Conservation (phyloP, 1,284 basidiomycete species). For the Heterobasidion occidentale region DNA sequence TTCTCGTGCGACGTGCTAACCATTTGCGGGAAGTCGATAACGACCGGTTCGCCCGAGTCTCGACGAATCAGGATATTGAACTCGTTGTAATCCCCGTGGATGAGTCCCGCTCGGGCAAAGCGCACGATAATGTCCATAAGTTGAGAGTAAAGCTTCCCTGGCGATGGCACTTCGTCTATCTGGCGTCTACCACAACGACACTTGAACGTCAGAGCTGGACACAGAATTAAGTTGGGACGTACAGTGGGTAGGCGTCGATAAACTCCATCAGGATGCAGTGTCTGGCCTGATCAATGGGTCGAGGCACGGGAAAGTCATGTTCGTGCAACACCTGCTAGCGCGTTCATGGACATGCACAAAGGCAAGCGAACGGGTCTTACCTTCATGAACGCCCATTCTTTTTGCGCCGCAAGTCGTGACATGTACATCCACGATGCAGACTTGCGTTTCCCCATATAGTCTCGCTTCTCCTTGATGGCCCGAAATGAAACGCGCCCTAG, state of each 20-base stretch:
- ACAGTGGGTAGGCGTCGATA: slow-evolving; percentile 94
- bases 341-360: neutral
- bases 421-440: slow-evolving; percentile 99
- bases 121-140: slow-evolving; percentile 97
- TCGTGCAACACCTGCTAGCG: slow-evolving; percentile 77
- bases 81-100: slow-evolving; percentile 99
- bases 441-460: slow-evolving; percentile 94
- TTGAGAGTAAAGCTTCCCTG: slow-evolving; percentile 84
- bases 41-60: slow-evolving; percentile 76
- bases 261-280: slow-evolving; percentile 97
- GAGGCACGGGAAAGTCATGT: slow-evolving; percentile 90
- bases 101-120: slow-evolving; percentile 87
- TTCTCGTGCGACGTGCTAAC: slow-evolving; percentile 95
- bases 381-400: slow-evolving; percentile 99
- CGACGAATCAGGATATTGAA: slow-evolving; percentile 95
- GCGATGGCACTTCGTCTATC: slow-evolving; percentile 75
- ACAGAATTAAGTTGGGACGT: slow-evolving; percentile 21
- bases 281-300: slow-evolving; percentile 89
- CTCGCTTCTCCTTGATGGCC: slow-evolving; percentile 93
- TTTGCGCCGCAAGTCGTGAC: slow-evolving; percentile 92
- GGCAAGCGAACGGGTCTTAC: slow-evolving; percentile 28
- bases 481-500: slow-evolving; percentile 95
- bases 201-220: slow-evolving; percentile 5
- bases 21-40: slow-evolving; percentile 99
- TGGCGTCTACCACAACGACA: slow-evolving; percentile 60